Evolutionary conservation across 106 monocot genomes (phyloP).

Genomic region (Allium cepa): DNA sequence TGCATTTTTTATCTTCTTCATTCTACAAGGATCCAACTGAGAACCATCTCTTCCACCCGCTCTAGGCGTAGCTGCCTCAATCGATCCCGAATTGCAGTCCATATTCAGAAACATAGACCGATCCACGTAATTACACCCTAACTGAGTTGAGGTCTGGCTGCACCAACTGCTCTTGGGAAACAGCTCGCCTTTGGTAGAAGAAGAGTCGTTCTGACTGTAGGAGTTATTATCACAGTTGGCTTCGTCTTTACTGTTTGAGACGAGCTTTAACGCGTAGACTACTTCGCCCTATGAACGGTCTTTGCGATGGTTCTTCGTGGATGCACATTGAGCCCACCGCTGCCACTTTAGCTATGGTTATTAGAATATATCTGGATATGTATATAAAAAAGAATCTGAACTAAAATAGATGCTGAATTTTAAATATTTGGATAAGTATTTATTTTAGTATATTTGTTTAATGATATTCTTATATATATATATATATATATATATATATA

Average conservation of each 20-base stretch:
- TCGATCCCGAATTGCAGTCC: constrained; percentile 64
- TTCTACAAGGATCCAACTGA: constrained; percentile 56
- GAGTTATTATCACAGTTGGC: constrained; percentile 16
- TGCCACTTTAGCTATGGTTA: constrained; percentile 57
- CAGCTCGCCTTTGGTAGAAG: constrained; percentile 25
- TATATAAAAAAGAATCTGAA: no score
- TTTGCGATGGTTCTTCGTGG: constrained; percentile 51
- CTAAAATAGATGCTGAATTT: no score
- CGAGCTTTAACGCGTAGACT: constrained; percentile 81
- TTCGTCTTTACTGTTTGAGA: constrained; percentile 29
- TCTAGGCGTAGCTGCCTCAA: constrained; percentile 40
- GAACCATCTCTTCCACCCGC: constrained; percentile 26
- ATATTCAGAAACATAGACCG: constrained; percentile 48
- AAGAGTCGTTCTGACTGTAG: constrained; percentile 16
- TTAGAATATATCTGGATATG: no score
- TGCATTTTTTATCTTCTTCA: constrained; percentile 24
- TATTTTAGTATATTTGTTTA: no score
- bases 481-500: no score
- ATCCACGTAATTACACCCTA: background rate
- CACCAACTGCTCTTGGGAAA: background rate
- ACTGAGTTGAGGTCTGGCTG: background rate
- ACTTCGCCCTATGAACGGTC: constrained; percentile 99
- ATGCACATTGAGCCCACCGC: constrained; percentile 94
- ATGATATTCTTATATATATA: no score
- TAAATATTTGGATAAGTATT: no score